Base-by-base conservation (phyloP, 108 stramenopile genomes). In the Skeletonema potamos region DNA sequence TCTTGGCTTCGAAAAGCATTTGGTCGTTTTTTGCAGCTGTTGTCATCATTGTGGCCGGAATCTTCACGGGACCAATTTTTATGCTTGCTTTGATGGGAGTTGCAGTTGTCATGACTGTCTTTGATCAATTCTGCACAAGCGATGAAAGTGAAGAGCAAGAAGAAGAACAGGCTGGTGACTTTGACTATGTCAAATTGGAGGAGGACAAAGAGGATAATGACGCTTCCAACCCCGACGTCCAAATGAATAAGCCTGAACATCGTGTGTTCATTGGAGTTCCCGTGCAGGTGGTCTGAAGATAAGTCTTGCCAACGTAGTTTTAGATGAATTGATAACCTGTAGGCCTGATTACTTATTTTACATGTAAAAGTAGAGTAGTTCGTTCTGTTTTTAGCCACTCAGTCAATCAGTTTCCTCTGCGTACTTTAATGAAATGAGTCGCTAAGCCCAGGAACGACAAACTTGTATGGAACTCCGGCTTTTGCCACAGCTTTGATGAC, bases 391-490 rank as follows among this genome's bases (percentile, higher is more conserved):
- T 41, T 15, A 3, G 4, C n/a, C n/a, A 8, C 48, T 51, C 7
- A 9, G 20, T 9, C 0, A 0, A 39, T 15, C 12, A 36, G n/a
- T n/a, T n/a, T n/a, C n/a, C n/a, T n/a, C n/a, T n/a, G n/a, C n/a
- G n/a, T 18, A 5, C 6, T n/a, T 51, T 15, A 41, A 51, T 51
- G 48, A 22, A 51, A 51, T 22, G 48, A 51, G 22, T 6, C 48
- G 6, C 3, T 7, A 24, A 51, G 48, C 18, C 69, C 87, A 28
- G 89, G 89, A 5, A 92, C 86, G 10, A 84, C 81, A 58, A 92
- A 92, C 60, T 90, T 90, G 88, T 89, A 92, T 10, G 92, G 92
- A 0, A 92, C 89, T 11, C 79, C 82, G 15, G 72, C 76, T 62
- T 89, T 89, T 60, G 87, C 78, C 27, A 90, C 85, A 13, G 86